Base-by-base conservation (phyloP, 768 basidiomycete genomes). In the Imleria badia region DNA sequence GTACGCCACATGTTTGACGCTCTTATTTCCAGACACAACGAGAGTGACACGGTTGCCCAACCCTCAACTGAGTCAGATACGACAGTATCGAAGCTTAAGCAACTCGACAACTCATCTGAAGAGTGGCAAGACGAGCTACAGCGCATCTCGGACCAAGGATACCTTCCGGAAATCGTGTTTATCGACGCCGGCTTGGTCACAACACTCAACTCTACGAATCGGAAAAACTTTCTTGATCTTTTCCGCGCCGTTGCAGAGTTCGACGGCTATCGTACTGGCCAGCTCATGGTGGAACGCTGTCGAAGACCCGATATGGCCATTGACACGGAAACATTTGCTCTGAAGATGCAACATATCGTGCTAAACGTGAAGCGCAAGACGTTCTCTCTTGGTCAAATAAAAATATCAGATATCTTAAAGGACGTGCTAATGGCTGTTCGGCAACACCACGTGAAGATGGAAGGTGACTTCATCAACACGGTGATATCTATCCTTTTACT, bases 391-490 rank as follows among this genome's bases (percentile, higher is more conserved):
- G 94, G 92, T n/a, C 87, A 93, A 70, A 93, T 99, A 74, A 93
- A 91, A 70, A 97, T 99, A 51, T 88, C 91, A 29, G 95, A 98
- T 69, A 84, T 99, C 56, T 75, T 98, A 30, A 89, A 83, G 5
- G 90, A 96, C 58, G 97, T 98, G 9, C 75, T 99, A 45, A 86
- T 76, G 62, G 84, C 86, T 33, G 95, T 99, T 5, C 78, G 94
- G 54, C 78, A 82, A 60, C 95, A 98, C 70, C 96, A 97, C 66
- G 97, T 98, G 59, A 98, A 93, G 77, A 91, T 99, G 86, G 96
- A 99, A 74, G 94, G 88, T 14, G 97, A 98, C 70, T 99, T 99
- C 67, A 86, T 98, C 67, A 99, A 99, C 72, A 98, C 97, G 0
- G 94, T 99, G 55, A 89, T 99, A 55, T 91, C 91, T 11, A 93